Evolutionary conservation across 257 asterid species (phyloP).

Genomic region (Fraxinus pennsylvanica): DNA sequence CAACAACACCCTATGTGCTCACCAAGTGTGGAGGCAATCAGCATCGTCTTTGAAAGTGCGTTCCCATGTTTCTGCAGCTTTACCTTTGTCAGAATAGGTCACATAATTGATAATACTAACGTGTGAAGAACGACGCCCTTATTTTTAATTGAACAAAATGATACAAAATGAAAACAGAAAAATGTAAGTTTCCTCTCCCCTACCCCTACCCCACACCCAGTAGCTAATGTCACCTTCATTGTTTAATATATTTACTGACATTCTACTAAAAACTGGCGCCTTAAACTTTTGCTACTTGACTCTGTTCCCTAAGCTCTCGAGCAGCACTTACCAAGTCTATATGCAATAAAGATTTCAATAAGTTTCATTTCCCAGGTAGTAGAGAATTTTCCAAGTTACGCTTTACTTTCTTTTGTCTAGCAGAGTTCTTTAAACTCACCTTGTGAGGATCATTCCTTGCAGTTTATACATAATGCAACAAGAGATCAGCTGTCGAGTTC

Average conservation of each 20-base stretch:
- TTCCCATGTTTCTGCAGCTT: neutral
- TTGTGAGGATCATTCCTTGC: neutral
- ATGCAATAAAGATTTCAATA: neutral
- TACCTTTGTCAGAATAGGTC: neutral
- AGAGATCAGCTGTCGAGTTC: constrained; percentile 72
- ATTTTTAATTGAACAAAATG: too few species aligned
- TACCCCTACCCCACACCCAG: neutral
- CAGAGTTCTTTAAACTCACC: neutral
- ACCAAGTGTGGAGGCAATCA: neutral
- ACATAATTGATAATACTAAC: neutral
- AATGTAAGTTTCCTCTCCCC: neutral
- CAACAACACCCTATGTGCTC: neutral
- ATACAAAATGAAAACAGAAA: too few species aligned
- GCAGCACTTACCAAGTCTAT: neutral
- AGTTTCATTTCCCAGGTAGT: neutral
- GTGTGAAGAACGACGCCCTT: neutral
- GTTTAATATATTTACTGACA: neutral
- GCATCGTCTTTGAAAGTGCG: neutral
- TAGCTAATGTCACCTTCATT: neutral
- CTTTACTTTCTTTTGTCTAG: neutral
- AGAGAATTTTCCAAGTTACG: neutral
- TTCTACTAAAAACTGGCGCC: neutral
- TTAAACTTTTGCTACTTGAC: neutral
- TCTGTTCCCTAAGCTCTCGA: neutral
- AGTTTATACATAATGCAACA: constrained; percentile 64